phyloP scores from a whole-genome alignment of 2,329 filamentous ascomycete genomes.

The Nemania serpens region DNA sequence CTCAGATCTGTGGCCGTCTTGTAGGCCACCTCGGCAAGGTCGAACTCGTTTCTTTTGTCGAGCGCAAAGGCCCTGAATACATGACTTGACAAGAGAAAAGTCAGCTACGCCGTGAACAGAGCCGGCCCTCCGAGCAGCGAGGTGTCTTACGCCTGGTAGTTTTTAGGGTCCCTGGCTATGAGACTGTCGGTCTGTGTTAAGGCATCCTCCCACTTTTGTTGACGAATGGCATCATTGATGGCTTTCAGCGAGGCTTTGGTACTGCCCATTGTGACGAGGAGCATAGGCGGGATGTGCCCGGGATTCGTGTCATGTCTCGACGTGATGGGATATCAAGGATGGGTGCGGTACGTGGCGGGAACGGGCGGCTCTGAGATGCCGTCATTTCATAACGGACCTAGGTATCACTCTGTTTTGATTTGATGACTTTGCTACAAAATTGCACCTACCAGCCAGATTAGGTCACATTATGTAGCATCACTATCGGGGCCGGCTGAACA shows the following conservation, averaged over 20 bases:
- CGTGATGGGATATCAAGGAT: not conserved
- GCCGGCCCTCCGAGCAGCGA: not conserved
- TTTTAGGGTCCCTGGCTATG: conserved; percentile 73
- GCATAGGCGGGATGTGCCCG: conserved; percentile 15
- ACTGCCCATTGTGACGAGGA: conserved; percentile 50
- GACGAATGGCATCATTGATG: conserved; percentile 77
- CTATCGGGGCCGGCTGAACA: conserved; percentile 9
- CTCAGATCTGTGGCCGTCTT: conserved; percentile 72
- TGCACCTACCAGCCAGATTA: too few species aligned
- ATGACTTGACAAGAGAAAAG: conserved; percentile 54
- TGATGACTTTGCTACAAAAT: too few species aligned
- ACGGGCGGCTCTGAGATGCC: conserved; percentile 24
- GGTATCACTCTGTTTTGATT: not conserved
- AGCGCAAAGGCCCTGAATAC: conserved; percentile 87
- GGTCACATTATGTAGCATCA: too few species aligned
- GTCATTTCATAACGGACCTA: conserved; percentile 28
- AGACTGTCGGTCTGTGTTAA: conserved; percentile 70
- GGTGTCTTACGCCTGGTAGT: conserved; percentile 74
- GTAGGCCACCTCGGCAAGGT: conserved; percentile 79
- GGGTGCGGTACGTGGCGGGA: not conserved
- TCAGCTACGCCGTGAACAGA: conserved; percentile 5
- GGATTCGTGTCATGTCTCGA: conserved; percentile 32
- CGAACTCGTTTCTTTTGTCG: conserved; percentile 73
- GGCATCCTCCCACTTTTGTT: conserved; percentile 78
- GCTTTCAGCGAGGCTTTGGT: conserved; percentile 79